phyloP scores from a whole-genome alignment of 2,329 filamentous ascomycete genomes.

The Aspergillus unguis region DNA sequence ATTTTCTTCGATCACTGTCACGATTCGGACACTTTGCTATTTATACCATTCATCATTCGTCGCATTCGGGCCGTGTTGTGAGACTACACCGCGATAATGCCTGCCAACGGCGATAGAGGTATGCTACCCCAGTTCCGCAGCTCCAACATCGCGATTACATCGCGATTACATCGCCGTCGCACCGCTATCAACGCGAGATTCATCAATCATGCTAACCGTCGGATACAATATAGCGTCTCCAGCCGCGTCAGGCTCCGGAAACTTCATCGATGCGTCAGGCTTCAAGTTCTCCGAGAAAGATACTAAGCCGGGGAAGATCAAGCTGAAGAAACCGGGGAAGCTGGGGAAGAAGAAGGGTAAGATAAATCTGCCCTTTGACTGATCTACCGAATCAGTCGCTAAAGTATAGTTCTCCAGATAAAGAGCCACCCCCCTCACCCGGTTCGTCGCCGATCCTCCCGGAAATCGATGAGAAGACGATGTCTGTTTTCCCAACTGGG shows the following conservation, averaged over 20 bases:
- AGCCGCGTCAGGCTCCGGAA: slow-evolving; percentile 30
- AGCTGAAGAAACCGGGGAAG: slow-evolving; percentile 38
- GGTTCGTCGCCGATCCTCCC: slow-evolving; percentile 44
- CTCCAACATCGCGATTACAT: neutral
- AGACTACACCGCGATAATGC: slow-evolving; percentile 24
- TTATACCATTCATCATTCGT: too few relatives aligned
- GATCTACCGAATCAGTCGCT: neutral
- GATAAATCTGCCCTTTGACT: slow-evolving; percentile 21
- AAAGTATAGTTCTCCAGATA: neutral
- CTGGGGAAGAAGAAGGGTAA: slow-evolving; percentile 32
- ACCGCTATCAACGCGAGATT: neutral
- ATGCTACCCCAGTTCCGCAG: slow-evolving; percentile 15
- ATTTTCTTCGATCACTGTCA: neutral
- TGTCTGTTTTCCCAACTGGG: slow-evolving; percentile 76
- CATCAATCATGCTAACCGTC: neutral
- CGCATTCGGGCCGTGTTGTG: too few relatives aligned
- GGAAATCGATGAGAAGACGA: slow-evolving; percentile 68
- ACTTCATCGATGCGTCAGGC: slow-evolving; percentile 44
- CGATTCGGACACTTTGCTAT: neutral
- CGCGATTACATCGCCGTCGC: too few relatives aligned
- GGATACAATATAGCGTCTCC: slow-evolving; percentile 20
- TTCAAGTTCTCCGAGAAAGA: slow-evolving; percentile 47
- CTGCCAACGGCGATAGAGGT: slow-evolving; percentile 38
- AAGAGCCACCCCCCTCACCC: slow-evolving; percentile 29
- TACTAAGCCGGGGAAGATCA: slow-evolving; percentile 44